These are phyloP conservation scores for Cymbopogon flexuosus DNA, from an alignment of 202 grass and related monocot species.

Conservation along the genomic window DNA sequence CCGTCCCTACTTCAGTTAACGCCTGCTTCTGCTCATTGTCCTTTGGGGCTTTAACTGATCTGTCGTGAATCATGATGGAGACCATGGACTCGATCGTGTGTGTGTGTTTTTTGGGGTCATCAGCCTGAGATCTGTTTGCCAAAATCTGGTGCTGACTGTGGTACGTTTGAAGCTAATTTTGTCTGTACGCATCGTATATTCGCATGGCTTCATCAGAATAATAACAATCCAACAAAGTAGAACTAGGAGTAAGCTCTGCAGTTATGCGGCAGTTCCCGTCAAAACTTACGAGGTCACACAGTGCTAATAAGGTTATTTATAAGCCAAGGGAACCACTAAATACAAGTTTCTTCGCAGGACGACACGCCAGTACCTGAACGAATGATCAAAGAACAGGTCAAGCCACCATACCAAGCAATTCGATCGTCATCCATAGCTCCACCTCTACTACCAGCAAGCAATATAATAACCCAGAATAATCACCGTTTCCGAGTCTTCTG, in stretches of 20 bases:
- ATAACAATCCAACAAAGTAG: background rate
- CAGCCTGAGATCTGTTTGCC: background rate
- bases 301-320: background rate
- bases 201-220: background rate
- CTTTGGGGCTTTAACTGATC: background rate
- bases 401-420: background rate
- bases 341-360: background rate
- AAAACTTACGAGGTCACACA: background rate
- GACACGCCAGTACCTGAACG: background rate
- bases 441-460: background rate
- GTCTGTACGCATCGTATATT: background rate
- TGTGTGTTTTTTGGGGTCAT: background rate
- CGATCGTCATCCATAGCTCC: background rate
- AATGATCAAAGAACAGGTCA: background rate
- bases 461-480: background rate
- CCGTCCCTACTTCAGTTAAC: background rate
- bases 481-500: background rate
- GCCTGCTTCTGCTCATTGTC: no score
- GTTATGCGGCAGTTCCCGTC: background rate
- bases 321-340: background rate
- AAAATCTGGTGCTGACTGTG: no score
- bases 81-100: background rate
- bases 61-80: background rate
- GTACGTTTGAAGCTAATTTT: background rate
- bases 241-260: no score